Conservation (phyloP, 176 grass and related monocot genomes). For the Carex cristatella region DNA sequence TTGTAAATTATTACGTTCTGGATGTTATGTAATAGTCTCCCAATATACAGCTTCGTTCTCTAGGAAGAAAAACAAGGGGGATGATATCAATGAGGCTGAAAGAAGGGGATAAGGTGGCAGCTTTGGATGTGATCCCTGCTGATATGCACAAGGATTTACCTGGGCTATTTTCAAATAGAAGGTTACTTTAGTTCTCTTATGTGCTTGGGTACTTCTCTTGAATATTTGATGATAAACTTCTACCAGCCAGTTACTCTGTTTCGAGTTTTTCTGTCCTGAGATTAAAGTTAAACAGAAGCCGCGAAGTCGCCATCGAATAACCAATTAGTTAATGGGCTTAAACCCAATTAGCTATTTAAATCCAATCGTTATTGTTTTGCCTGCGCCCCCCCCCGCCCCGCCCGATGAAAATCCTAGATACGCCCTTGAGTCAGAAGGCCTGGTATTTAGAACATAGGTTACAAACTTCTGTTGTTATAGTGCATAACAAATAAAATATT, state of each 20-base stretch:
- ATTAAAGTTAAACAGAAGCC: neutral
- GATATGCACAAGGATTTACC: conserved; percentile 53
- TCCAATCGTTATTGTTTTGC: too few species aligned
- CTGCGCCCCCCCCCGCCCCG: too few species aligned
- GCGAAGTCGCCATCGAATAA: too few species aligned
- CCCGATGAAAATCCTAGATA: too few species aligned
- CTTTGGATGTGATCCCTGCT: conserved; percentile 83
- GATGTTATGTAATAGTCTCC: conserved; percentile 28
- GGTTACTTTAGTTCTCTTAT: conserved; percentile 32
- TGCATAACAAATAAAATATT: neutral
- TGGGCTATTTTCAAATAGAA: conserved; percentile 28
- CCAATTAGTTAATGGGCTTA: too few species aligned
- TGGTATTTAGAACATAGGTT: neutral
- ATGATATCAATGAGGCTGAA: conserved; percentile 69
- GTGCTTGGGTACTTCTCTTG: neutral
- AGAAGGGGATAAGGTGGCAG: conserved; percentile 75
- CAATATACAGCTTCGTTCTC: conserved; percentile 54
- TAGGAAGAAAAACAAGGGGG: conserved; percentile 78
- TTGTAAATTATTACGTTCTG: neutral
- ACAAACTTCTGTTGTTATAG: neutral
- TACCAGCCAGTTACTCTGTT: neutral
- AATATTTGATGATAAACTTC: neutral
- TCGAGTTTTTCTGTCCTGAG: neutral
- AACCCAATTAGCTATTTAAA: too few species aligned
- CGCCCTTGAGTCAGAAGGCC: neutral